Evolutionary conservation across 768 basidiomycete species (phyloP).

Genomic region (Naganishia antarctica): DNA sequence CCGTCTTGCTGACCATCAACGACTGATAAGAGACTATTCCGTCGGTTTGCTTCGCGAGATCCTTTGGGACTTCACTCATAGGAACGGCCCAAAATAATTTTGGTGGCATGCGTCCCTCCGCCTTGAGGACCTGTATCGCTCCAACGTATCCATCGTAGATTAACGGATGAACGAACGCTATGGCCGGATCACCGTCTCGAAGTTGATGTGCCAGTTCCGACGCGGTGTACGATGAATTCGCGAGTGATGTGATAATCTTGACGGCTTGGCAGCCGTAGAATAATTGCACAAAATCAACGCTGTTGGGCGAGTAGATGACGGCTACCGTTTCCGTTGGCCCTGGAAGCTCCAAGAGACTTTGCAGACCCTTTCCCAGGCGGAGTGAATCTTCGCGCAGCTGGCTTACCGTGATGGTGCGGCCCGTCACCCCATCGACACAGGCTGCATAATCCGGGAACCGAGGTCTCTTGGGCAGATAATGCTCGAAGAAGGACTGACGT

Average conservation of each 20-base stretch:
- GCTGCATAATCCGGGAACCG: conserved; percentile 47
- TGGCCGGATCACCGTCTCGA: conserved; percentile 60
- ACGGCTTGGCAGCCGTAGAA: conserved; percentile 56
- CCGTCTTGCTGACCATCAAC: not conserved
- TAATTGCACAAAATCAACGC: conserved; percentile 56
- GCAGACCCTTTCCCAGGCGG: conserved; percentile 61
- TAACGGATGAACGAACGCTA: conserved; percentile 63
- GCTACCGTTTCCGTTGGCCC: conserved; percentile 56
- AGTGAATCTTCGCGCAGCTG: conserved; percentile 58
- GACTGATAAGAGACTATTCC: not conserved
- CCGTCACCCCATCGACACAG: conserved; percentile 65
- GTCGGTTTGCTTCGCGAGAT: not conserved
- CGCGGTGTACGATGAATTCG: conserved; percentile 67
- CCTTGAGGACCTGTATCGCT: not conserved
- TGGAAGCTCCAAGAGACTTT: conserved; percentile 35
- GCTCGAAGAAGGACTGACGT: conserved; percentile 9
- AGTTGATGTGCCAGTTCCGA: conserved; percentile 70
- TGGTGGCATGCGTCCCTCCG: not conserved
- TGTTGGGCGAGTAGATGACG: conserved; percentile 63
- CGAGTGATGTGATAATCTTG: conserved; percentile 65
- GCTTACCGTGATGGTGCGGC: conserved; percentile 57
- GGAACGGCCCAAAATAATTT: conserved; percentile 11
- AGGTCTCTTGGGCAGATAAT: conserved; percentile 13
- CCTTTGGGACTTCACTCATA: not conserved
- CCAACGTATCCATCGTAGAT: conserved; percentile 40